Evolutionary conservation across 768 basidiomycete genomes (phyloP).

Genomic region (Russula sp.): DNA sequence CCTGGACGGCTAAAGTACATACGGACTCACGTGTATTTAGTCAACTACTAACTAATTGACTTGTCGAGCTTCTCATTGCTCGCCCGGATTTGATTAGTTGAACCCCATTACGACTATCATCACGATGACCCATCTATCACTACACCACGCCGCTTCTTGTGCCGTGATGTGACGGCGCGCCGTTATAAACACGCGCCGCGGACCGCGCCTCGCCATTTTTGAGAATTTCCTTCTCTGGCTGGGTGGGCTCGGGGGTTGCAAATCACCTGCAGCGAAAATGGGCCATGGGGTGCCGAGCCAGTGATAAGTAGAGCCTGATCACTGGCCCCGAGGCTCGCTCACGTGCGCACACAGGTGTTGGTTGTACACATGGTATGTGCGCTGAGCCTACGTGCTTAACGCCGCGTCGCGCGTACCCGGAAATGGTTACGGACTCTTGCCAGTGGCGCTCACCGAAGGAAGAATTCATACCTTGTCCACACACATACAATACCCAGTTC

Average conservation of each 20-base stretch:
- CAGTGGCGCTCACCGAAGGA: slow-evolving; percentile 5
- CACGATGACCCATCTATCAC: neutral
- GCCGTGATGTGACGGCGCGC: neutral
- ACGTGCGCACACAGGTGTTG: neutral
- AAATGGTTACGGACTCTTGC: slow-evolving; percentile 18
- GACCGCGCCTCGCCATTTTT: slow-evolving; percentile 7
- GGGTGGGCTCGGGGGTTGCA: neutral
- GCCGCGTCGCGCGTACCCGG: slow-evolving; percentile 12
- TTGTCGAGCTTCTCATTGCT: neutral
- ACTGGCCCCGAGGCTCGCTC: neutral
- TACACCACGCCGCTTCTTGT: neutral
- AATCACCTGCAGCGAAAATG: neutral
- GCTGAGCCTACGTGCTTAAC: slow-evolving; percentile 19
- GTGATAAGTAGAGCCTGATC: neutral
- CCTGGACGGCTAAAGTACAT: neutral
- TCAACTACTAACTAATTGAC: neutral
- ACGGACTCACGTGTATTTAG: neutral
- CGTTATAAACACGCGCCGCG: slow-evolving; percentile 5
- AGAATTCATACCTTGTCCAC: neutral
- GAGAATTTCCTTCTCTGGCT: neutral
- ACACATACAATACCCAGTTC: neutral
- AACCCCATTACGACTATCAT: neutral
- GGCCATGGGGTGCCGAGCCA: neutral
- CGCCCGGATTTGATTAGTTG: neutral
- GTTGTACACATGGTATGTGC: slow-evolving; percentile 1